Percentiles rank a stretch among this genome's conserved stretches.
Conservation (phyloP, 148 eudicot species). For the Rhododendron kiyosumense region DNA sequence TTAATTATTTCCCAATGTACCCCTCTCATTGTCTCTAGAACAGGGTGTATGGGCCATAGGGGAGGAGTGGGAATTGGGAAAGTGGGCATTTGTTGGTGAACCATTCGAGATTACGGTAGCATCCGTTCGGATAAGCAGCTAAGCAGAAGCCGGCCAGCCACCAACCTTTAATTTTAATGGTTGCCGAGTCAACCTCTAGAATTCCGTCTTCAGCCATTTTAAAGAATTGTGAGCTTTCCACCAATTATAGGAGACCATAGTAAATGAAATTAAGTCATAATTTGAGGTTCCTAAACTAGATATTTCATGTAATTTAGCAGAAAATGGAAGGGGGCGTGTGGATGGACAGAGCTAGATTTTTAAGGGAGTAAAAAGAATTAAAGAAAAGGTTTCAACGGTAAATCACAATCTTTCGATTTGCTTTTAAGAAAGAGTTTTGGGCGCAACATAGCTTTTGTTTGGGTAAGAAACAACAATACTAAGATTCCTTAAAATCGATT, state of each 20-base stretch:
- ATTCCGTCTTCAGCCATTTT: constrained; percentile 10
- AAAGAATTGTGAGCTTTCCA: neutral
- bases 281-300: too few species aligned
- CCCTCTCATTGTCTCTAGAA: neutral
- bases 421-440: too few species aligned
- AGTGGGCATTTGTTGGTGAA: constrained; percentile 3
- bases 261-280: neutral
- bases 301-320: too few species aligned
- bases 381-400: neutral
- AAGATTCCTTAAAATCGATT: neutral
- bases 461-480: neutral
- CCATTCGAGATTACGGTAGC: neutral
- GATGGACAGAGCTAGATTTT: neutral
- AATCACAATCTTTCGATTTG: neutral
- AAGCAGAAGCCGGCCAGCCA: constrained; percentile 12
- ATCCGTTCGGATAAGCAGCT: neutral
- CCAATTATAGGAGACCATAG: neutral
- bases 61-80: neutral
- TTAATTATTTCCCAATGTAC: constrained; percentile 2
- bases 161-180: constrained; percentile 27
- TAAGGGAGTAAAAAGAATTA: neutral
- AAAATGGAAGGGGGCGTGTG: too few species aligned
- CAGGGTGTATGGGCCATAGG: neutral
- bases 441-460: neutral
- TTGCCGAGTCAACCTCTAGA: constrained; percentile 34